Evolutionary conservation across 768 basidiomycete species (phyloP).

Genomic region (Rhodotorula paludigena): DNA sequence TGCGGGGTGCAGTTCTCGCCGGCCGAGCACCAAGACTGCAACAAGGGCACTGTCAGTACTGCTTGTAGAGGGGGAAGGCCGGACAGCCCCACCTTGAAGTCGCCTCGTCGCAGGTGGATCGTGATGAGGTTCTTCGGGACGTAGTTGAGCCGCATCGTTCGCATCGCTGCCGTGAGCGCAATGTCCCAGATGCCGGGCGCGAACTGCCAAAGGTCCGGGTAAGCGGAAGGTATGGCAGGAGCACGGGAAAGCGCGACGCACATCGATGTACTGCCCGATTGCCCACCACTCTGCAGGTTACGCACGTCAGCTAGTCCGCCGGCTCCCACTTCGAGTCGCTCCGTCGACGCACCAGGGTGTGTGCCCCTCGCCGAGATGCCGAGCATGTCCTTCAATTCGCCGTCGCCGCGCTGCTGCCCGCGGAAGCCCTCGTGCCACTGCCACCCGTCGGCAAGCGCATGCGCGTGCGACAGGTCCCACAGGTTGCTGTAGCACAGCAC

Average conservation of each 20-base stretch:
- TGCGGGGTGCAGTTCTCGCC: conserved; percentile 24
- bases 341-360: conserved; percentile 11
- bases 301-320: background rate
- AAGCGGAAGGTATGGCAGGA: background rate
- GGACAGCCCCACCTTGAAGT: background rate
- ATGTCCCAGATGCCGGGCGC: conserved; percentile 24
- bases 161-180: conserved; percentile 2
- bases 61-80: background rate
- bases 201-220: conserved; percentile 8
- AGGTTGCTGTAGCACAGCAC: conserved; percentile 25
- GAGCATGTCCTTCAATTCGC: conserved; percentile 15
- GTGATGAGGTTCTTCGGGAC: conserved; percentile 30
- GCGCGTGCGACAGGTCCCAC: conserved; percentile 27
- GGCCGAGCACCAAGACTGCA: conserved; percentile 19
- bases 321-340: too few species aligned
- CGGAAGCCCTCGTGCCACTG: conserved; percentile 16
- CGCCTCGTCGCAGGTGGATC: conserved; percentile 13
- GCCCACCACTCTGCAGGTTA: conserved; percentile 21
- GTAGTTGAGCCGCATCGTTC: background rate
- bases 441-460: background rate
- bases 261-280: conserved; percentile 33
- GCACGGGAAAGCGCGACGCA: background rate
- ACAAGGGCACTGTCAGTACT: background rate
- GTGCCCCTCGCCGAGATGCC: conserved; percentile 12
- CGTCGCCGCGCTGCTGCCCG: conserved; percentile 7